Evolutionary conservation across 306 rosid species (phyloP).

Genomic region (Vigna mungo): DNA sequence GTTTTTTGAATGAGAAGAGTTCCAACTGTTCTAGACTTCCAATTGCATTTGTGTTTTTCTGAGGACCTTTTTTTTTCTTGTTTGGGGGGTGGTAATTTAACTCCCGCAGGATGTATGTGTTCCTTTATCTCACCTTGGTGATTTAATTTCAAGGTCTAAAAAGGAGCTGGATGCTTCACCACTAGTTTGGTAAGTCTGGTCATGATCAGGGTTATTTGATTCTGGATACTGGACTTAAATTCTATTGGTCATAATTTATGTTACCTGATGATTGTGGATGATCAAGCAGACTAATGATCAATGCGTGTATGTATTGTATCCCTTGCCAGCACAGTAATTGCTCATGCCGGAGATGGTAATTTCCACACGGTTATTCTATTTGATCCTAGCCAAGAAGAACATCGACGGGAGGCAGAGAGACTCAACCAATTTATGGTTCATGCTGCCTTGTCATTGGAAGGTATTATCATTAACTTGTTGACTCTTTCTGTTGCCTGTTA

Average conservation of each 20-base stretch:
- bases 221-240: conserved; percentile 24
- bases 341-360: conserved; percentile 98
- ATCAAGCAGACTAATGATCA: conserved; percentile 31
- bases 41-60: conserved; percentile 13
- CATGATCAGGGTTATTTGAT: conserved; percentile 37
- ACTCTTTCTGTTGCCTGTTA: conserved; percentile 21
- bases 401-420: conserved; percentile 79
- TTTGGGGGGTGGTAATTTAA: background rate
- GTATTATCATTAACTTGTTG: conserved; percentile 48
- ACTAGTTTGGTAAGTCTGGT: conserved; percentile 74
- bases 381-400: conserved; percentile 77
- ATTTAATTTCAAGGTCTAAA: conserved; percentile 84
- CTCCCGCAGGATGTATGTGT: conserved; percentile 87
- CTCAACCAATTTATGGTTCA: conserved; percentile 87
- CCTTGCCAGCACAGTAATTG: conserved; percentile 77
- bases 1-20: background rate
- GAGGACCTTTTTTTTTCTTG: background rate
- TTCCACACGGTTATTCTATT: conserved; percentile 85
- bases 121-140: conserved; percentile 90
- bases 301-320: conserved; percentile 41
- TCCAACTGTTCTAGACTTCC: conserved; percentile 18
- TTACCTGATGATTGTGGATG: conserved; percentile 26
- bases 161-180: conserved; percentile 79
- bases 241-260: conserved; percentile 25
- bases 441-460: conserved; percentile 89